Evolutionary conservation across 1,284 basidiomycete species (phyloP), one percentile per base, ranked within the genome.

Genomic region (Rhizoctonia solani): DNA sequence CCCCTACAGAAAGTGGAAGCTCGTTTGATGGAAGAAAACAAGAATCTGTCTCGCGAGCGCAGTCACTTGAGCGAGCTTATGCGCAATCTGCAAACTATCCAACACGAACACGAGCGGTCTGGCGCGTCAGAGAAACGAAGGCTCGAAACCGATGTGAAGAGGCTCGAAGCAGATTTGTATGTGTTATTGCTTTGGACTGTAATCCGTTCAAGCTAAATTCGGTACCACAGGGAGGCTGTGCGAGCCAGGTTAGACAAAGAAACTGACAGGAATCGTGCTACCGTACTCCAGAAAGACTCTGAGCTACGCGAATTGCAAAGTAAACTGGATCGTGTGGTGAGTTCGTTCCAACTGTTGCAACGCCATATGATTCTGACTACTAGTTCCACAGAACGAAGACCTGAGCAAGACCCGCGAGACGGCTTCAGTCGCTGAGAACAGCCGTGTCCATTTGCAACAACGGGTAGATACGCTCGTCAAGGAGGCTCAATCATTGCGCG

Each of bases 11-110:
- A 85, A 70, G 83, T 90, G 14, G 90, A 95, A 82, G 75, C 74
- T 42, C 87, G 93, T 14, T 81, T 98, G 19, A 83, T 90, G 5
- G 88, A 93, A 55, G 95, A 98, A 77, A 94, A 96, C 76, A 87
- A 86, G 73, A 83, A 81, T 1, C 81, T 97, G 1, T 81, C 88
- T 4, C 81, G 87, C 71, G 95, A 98, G 75, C 87, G 93, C 8
- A 87, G 90, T 3, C 88, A 89, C 69, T 81, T 98, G 8, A 87
- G 91, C 19, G 91, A 94, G 74, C 81, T 97, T 19, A 91, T 97
- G 83, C 81, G 84, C 25, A 95, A 91, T 73, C 87, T 95, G 29
- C 92, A 93, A 77, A 88, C 85, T 73, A 93, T 98, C 86, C 91
- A 93, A 73, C 85, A 85, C 66, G 94, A 97, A 74, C 82, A 92